Base-by-base conservation (phyloP, 2,329 filamentous ascomycete genomes). In the Juglanconis oblonga region DNA sequence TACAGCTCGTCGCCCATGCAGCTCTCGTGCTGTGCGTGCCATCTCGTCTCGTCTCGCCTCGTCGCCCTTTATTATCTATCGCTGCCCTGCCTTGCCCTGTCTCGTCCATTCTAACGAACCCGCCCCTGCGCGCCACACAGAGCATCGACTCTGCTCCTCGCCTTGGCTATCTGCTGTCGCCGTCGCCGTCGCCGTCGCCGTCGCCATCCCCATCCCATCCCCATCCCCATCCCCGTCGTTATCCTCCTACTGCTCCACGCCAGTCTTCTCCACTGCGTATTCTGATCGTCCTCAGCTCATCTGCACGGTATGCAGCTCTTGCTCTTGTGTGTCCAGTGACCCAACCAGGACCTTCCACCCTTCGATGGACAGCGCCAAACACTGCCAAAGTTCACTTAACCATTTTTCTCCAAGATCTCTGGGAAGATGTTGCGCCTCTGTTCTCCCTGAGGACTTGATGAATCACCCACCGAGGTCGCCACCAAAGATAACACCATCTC, bases 61-160 rank as follows among this genome's bases (percentile, higher is more conserved):
- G 44, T 47, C 44, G 44, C 13, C 44, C 36, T 55, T 55, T 57
- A 57, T 60, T 52, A 54, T 62, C 54, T 61, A 62, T 61, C 54
- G 38, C 24, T 42, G 38, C 49, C 53, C 61, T 62, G 36, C 49
- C 56, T 40, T 47, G 50, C 49, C 48, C 52, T 59, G 49, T 57
- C 57, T 60, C 53, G 17, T 40, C 45, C 17, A 13, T n/a, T 32
- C 38, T 42, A 53, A 54, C 57, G 47, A 40, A 57, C 9, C 53
- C 52, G 56, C 38, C 44, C 48, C 55, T 54, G 44, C 60, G 53
- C 57, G 35, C 33, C 38, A 38, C 48, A 59, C 24, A 44, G 48
- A 40, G 47, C 24, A 33, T 54, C 35, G 52, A 55, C 42, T 31
- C 47, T 58, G n/a, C 35, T 33, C 40, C 51, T 44, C 47, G 24